Evolutionary conservation across 495 filamentous ascomycete species (phyloP).

Genomic region (Lophium mytilinum): DNA sequence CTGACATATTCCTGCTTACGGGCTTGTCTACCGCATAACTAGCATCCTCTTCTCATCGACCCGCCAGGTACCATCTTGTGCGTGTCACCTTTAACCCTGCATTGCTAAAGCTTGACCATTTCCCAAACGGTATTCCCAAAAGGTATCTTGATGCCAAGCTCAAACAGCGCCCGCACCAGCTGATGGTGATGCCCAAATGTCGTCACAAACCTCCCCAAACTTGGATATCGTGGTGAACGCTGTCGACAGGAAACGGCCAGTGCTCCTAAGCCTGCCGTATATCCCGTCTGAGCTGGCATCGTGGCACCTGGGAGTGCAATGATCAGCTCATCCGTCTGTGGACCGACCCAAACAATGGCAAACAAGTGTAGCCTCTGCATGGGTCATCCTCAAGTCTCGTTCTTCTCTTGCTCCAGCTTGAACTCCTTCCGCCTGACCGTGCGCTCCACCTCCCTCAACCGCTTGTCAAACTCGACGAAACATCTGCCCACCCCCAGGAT

Average conservation of each 20-base stretch:
- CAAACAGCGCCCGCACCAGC: no score
- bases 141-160: no score
- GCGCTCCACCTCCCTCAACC: constrained; percentile 60
- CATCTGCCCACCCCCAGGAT: constrained; percentile 60
- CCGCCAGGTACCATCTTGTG: no score
- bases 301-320: neutral
- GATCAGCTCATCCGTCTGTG: neutral
- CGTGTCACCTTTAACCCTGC: no score
- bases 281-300: no score
- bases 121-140: no score
- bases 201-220: neutral
- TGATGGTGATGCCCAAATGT: no score
- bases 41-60: no score
- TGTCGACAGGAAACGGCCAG: neutral
- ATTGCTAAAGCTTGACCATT: no score
- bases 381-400: constrained; percentile 5
- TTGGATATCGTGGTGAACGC: neutral
- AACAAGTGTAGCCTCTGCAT: neutral
- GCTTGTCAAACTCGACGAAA: constrained; percentile 66
- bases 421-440: constrained; percentile 53
- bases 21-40: no score
- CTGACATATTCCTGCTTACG: no score
- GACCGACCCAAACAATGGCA: neutral
- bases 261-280: neutral
- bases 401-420: constrained; percentile 25